Evolutionary conservation across 306 rosid species (phyloP).

Genomic region (Corylus americana): DNA sequence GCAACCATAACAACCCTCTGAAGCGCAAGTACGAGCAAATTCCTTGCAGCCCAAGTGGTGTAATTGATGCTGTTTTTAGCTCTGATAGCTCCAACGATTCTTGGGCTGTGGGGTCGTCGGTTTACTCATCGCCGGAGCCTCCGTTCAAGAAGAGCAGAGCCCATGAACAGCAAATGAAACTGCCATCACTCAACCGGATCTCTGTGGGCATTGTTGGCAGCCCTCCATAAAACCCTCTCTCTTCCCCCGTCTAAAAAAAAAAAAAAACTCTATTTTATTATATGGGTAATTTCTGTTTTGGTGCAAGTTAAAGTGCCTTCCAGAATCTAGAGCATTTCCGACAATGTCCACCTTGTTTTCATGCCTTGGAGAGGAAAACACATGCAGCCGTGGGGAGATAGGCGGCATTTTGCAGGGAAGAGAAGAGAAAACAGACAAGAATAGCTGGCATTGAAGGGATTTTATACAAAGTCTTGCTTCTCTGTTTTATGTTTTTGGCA

Average conservation of each 20-base stretch:
- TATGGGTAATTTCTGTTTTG: slow-evolving; percentile 24
- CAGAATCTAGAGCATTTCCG: slow-evolving; percentile 33
- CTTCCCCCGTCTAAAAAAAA: slow-evolving; percentile 1
- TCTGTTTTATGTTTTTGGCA: slow-evolving; percentile 37
- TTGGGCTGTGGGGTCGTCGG: slow-evolving; percentile 65
- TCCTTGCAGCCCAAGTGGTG: slow-evolving; percentile 79
- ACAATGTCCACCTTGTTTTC: slow-evolving; percentile 44
- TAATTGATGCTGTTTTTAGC: slow-evolving; percentile 65
- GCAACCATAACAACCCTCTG: slow-evolving; percentile 13
- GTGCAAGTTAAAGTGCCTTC: slow-evolving; percentile 11
- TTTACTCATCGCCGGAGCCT: slow-evolving; percentile 48
- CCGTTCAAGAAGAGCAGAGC: slow-evolving; percentile 67
- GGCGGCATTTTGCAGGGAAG: slow-evolving; percentile 34
- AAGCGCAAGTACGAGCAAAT: slow-evolving; percentile 62
- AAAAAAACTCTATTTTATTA: slow-evolving; percentile 8
- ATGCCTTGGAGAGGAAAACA: slow-evolving; percentile 31
- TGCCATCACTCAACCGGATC: slow-evolving; percentile 54
- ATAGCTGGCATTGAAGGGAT: slow-evolving; percentile 53
- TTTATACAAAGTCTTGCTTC: neutral
- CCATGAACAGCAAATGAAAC: slow-evolving; percentile 55
- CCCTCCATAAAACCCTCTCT: slow-evolving; percentile 40
- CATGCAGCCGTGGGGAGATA: neutral
- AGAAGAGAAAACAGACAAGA: slow-evolving; percentile 50
- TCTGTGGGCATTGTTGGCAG: slow-evolving; percentile 56
- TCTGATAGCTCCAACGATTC: slow-evolving; percentile 81